Conservation (phyloP, 2,329 filamentous ascomycete genomes). For the Lasiodiplodia citricola region DNA sequence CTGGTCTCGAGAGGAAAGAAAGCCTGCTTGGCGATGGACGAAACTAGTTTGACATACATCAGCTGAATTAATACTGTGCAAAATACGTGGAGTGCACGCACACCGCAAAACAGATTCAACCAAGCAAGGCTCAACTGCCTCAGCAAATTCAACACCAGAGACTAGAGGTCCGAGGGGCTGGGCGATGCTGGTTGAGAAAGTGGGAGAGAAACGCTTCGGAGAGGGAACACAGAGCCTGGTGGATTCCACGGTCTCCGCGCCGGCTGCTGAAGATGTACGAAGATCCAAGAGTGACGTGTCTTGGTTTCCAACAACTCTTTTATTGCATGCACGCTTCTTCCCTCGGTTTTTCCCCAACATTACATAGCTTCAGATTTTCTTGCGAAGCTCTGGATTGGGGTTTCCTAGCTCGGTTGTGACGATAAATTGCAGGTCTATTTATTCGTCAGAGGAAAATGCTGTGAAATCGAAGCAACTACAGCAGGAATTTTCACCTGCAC, state of each 20-base stretch:
- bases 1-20: neutral
- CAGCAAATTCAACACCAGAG: too few relatives aligned
- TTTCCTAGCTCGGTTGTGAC: slow-evolving; percentile 30
- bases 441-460: neutral
- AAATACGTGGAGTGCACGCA: neutral
- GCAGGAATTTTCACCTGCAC: neutral
- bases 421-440: neutral
- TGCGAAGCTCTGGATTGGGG: slow-evolving; percentile 39
- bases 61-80: neutral
- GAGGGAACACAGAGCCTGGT: too few relatives aligned
- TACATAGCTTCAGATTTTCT: slow-evolving; percentile 49
- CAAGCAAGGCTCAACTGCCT: neutral
- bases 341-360: slow-evolving; percentile 52
- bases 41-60: neutral
- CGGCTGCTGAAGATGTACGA: too few relatives aligned
- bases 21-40: neutral
- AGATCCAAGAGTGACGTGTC: neutral
- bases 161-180: too few relatives aligned
- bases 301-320: neutral
- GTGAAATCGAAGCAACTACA: neutral
- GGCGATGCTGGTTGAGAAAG: too few relatives aligned
- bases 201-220: neutral
- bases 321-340: slow-evolving; percentile 26
- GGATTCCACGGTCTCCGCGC: too few relatives aligned
- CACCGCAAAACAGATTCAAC: neutral